phyloP scores from a whole-genome alignment of 1,284 basidiomycete genomes.

The Peniophora sp. region DNA sequence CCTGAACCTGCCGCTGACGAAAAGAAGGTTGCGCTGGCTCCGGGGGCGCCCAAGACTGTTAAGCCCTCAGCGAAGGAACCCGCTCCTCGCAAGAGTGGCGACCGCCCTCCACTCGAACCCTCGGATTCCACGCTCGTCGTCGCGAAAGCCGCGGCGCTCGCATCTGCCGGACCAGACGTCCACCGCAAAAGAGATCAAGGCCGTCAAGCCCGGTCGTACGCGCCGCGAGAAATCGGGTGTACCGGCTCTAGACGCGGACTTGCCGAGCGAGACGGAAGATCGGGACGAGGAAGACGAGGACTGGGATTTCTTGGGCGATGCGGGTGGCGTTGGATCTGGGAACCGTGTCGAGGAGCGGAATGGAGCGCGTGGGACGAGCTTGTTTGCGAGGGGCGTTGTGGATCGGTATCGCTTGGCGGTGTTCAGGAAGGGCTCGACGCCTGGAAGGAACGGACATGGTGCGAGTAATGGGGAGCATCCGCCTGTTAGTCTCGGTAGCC shows the following conservation, averaged over 20 bases:
- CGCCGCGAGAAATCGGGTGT: constrained; percentile 74
- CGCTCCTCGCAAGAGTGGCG: not conserved
- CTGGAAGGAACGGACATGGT: constrained; percentile 46
- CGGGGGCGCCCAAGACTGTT: constrained; percentile 10
- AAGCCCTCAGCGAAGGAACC: constrained; percentile 8
- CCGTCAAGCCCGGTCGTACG: constrained; percentile 23
- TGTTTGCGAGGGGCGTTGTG: constrained; percentile 79
- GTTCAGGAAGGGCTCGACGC: constrained; percentile 72
- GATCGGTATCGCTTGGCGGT: constrained; percentile 74
- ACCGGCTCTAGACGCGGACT: constrained; percentile 61
- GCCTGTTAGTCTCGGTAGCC: constrained; percentile 32
- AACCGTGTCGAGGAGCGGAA: constrained; percentile 55
- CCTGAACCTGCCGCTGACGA: constrained; percentile 1
- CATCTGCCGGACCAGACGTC: constrained; percentile 15
- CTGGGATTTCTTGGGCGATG: constrained; percentile 79
- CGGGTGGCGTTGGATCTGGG: constrained; percentile 17
- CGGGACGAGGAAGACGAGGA: constrained; percentile 72
- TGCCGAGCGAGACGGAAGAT: constrained; percentile 49
- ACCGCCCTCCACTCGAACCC: constrained; percentile 6
- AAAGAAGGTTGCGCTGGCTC: constrained; percentile 9
- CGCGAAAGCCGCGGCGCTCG: constrained; percentile 2
- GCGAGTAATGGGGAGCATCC: constrained; percentile 10
- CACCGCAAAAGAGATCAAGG: constrained; percentile 16
- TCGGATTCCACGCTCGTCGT: not conserved
- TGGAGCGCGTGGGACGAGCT: constrained; percentile 63